Evolutionary conservation across 805 yeast genomes (phyloP), one percentile per base, ranked within the genome.

Genomic region (Kuraishia floccosa): DNA sequence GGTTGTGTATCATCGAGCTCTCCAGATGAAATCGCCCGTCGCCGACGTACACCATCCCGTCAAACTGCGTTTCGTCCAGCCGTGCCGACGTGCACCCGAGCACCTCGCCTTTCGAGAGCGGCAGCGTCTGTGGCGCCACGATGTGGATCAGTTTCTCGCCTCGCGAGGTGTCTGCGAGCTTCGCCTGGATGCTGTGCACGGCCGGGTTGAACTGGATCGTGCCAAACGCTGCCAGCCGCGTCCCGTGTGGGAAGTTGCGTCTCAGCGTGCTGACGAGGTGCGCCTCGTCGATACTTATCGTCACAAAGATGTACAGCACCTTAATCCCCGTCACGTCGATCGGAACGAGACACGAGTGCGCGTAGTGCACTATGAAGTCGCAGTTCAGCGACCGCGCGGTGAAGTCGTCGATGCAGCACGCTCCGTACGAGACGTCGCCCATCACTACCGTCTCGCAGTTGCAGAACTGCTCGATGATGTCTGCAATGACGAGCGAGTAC

Each of bases 341-440:
- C 3, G 98, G 98, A 1, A 91, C 96, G 28, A 91, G 63, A 56
- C 98, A 91, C 6, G 95, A 85, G 52, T 91, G 98, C 2, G 98
- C 98, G 54, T 91, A 91, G 56, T 91, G 98, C 10, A 89, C 85
- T 36, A 91, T 76, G 46, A 87, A 80, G 49, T 91, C 98, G 56
- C 98, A 91, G 30, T 82, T 95, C 17, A 91, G 55, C 0, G 97
- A 76, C 39, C 87, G 64, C 2, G 98, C 98, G 0, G 98, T 87
- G 49, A 66, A 91, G 49, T 91, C 98, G 51, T 91, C 98, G 28
- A 91, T 86, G 56, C 98, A 91, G 51, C 98, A 91, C 0, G 98
- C 98, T 26, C 98, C 98, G 47, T 91, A 91, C 0, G 96, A 84
- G 0, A 91, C 98, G 52, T 91, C 98, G 2, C 98, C 98, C 98